Evolutionary conservation across 2,329 filamentous ascomycete species (phyloP).

Genomic region (Botrytis fabae): DNA sequence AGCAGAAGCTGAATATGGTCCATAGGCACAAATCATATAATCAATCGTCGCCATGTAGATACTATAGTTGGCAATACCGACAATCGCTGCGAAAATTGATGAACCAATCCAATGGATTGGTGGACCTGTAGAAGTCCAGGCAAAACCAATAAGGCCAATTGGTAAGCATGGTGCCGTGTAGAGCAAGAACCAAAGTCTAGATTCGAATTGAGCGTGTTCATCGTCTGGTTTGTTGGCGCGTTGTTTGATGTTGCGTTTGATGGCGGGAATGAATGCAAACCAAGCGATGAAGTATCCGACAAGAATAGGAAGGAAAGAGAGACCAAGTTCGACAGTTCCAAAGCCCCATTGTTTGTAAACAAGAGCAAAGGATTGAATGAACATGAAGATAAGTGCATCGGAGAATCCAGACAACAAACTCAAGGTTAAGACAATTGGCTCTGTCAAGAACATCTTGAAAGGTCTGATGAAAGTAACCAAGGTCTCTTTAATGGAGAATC

Average conservation of each 20-base stretch:
- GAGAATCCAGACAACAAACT: constrained; percentile 72
- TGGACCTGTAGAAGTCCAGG: constrained; percentile 65
- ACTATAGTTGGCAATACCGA: constrained; percentile 70
- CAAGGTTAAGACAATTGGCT: constrained; percentile 71
- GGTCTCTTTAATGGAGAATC: constrained; percentile 60
- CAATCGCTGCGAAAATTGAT: constrained; percentile 62
- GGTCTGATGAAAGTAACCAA: constrained; percentile 60
- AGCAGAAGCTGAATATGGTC: constrained; percentile 70
- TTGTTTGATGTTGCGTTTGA: constrained; percentile 54
- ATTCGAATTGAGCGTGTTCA: constrained; percentile 67
- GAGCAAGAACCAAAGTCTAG: constrained; percentile 64
- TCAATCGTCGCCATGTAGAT: constrained; percentile 78
- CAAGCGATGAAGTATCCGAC: constrained; percentile 66
- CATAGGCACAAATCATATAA: constrained; percentile 76
- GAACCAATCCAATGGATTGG: constrained; percentile 67
- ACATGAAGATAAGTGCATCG: constrained; percentile 76
- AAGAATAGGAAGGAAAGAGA: constrained; percentile 66
- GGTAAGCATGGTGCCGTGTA: constrained; percentile 61
- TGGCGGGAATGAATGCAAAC: constrained; percentile 58
- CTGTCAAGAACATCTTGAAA: constrained; percentile 71
- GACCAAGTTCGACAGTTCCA: constrained; percentile 53
- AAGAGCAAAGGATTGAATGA: constrained; percentile 68
- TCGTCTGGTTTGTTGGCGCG: constrained; percentile 52
- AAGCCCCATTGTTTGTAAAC: constrained; percentile 71
- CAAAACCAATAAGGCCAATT: constrained; percentile 69